Evolutionary conservation across 495 filamentous ascomycete genomes (phyloP).

Genomic region (Aspergillus baeticus): DNA sequence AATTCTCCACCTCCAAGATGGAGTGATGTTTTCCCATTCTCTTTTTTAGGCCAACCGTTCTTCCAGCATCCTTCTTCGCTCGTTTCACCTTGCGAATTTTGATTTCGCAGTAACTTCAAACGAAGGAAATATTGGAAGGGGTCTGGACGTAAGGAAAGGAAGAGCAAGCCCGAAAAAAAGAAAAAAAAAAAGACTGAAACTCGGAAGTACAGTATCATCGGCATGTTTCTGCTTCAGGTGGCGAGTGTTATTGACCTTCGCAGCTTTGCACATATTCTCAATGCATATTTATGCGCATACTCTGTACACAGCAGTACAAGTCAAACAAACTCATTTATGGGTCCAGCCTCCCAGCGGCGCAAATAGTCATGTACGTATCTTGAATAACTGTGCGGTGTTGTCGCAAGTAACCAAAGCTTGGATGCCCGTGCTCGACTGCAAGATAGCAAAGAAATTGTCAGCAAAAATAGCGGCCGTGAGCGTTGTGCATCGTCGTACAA

Average conservation of each 20-base stretch:
- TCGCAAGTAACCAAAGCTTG: background rate
- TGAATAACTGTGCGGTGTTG: background rate
- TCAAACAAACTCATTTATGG: background rate
- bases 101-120: background rate
- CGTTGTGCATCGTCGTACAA: conserved; percentile 15
- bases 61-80: background rate
- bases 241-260: background rate
- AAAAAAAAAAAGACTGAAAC: conserved; percentile 3
- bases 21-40: background rate
- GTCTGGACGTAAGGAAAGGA: background rate
- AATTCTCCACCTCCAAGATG: background rate
- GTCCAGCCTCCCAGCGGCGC: background rate
- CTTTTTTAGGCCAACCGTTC: background rate
- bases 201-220: background rate
- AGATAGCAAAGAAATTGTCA: conserved; percentile 13
- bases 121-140: background rate
- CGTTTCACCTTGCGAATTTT: background rate
- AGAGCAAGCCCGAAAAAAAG: background rate
- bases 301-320: background rate
- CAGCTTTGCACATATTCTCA: background rate
- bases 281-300: background rate
- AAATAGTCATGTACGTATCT: background rate
- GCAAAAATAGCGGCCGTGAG: conserved; percentile 13
- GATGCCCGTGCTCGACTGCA: conserved; percentile 7
- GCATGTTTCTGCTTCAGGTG: conserved; percentile 5